Percentiles rank a stretch among this genome's conserved stretches.
Evolutionary conservation across 768 basidiomycete species (phyloP).

Genomic region (Lyophyllum shimeji): DNA sequence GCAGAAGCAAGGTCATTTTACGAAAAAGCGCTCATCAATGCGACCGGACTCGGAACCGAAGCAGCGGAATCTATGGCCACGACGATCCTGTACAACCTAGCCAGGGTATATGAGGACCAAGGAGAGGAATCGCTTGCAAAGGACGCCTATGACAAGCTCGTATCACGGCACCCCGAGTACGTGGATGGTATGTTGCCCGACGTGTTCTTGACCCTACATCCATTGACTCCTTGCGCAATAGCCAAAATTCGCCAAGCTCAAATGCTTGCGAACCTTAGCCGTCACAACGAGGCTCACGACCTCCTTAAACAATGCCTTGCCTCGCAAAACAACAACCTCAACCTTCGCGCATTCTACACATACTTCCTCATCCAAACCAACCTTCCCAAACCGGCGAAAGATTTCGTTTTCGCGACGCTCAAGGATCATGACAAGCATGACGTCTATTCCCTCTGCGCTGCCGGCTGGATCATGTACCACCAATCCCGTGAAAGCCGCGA

Average conservation of each 20-base stretch:
- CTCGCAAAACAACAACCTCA: conserved; percentile 75
- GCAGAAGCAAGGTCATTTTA: conserved; percentile 63
- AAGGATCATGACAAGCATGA: conserved; percentile 88
- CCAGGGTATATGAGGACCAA: conserved; percentile 85
- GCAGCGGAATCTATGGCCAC: conserved; percentile 73
- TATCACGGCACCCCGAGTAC: conserved; percentile 93
- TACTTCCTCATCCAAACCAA: conserved; percentile 87
- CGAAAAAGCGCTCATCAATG: conserved; percentile 69
- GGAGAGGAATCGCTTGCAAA: conserved; percentile 72
- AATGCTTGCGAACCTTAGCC: conserved; percentile 68
- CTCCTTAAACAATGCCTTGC: conserved; percentile 86
- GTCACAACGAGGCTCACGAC: conserved; percentile 80
- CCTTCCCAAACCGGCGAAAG: conserved; percentile 69
- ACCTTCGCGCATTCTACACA: conserved; percentile 91
- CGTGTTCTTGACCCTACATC: background rate
- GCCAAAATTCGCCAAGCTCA: conserved; percentile 92
- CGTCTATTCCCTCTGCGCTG: conserved; percentile 86
- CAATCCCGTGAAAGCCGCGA: conserved; percentile 85
- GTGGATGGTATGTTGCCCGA: conserved; percentile 74
- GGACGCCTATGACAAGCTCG: conserved; percentile 84
- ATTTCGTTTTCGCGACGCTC: conserved; percentile 87
- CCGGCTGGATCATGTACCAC: conserved; percentile 83
- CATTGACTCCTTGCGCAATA: conserved; percentile 28
- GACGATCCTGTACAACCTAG: conserved; percentile 88
- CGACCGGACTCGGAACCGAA: conserved; percentile 43